Percentiles rank a stretch among this genome's conserved stretches.
Evolutionary conservation across 108 stramenopile genomes (phyloP).

Genomic region (Discostella stelligeroides): DNA sequence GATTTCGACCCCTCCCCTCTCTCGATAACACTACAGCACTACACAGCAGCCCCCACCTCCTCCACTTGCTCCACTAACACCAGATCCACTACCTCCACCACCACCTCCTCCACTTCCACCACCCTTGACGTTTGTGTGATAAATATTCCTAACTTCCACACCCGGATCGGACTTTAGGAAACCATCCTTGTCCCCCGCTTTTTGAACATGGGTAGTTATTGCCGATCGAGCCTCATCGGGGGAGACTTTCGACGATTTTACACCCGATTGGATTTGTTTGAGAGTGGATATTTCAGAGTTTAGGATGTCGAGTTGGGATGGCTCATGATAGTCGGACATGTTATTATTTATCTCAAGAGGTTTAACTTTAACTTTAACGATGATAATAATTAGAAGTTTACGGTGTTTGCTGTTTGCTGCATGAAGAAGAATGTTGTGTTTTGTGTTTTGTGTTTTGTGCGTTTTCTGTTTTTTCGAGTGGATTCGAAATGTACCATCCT

Average conservation of each 20-base stretch:
- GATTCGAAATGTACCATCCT: too few relatives aligned
- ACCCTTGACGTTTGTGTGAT: constrained; percentile 6
- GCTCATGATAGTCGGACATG: constrained; percentile 13
- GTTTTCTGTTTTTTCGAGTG: too few relatives aligned
- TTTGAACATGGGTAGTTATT: constrained; percentile 12
- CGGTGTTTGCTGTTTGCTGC: too few relatives aligned
- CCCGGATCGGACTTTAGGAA: constrained; percentile 26
- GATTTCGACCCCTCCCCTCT: not conserved
- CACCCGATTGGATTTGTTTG: constrained; percentile 17
- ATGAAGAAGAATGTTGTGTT: too few relatives aligned
- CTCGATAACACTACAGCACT: not conserved
- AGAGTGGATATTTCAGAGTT: constrained; percentile 17
- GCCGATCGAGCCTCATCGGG: constrained; percentile 14
- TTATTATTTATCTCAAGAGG: too few relatives aligned
- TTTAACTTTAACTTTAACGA: too few relatives aligned
- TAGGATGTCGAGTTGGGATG: constrained; percentile 20
- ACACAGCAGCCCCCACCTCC: not conserved
- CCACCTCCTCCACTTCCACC: constrained; percentile 13
- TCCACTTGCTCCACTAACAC: not conserved
- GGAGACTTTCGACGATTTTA: constrained; percentile 3
- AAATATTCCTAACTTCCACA: constrained; percentile 18
- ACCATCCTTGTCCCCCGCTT: constrained; percentile 7
- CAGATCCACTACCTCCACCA: constrained; percentile 11
- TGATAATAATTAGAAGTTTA: too few relatives aligned
- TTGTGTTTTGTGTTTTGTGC: too few relatives aligned